These are phyloP conservation scores for Scheffersomyces segobiensis DNA, from an alignment of 1,139 yeast genomes.

Conservation along the genomic window DNA sequence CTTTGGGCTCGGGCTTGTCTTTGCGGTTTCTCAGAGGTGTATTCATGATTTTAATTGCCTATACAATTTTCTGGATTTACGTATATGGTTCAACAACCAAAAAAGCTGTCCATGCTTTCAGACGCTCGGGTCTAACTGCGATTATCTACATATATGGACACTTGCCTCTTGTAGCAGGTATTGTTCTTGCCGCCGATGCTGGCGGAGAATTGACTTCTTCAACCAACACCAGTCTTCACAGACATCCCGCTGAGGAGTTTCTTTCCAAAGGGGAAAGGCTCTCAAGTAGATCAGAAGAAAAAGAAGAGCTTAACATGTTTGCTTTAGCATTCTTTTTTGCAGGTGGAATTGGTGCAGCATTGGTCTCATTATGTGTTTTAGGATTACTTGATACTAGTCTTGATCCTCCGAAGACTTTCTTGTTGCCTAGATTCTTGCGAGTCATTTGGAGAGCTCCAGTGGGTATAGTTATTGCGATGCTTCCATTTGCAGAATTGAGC, in stretches of 20 bases:
- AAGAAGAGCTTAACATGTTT: conserved; percentile 23
- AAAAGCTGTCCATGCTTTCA: conserved; percentile 55
- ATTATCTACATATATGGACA: conserved; percentile 51
- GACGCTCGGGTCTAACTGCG: conserved; percentile 51
- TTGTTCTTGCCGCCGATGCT: conserved; percentile 62
- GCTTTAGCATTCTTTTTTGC: conserved; percentile 50
- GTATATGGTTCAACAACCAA: conserved; percentile 53
- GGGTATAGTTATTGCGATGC: conserved; percentile 39
- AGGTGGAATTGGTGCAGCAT: conserved; percentile 48
- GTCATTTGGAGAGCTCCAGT: conserved; percentile 40
- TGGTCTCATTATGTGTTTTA: conserved; percentile 33
- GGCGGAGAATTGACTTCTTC: conserved; percentile 51
- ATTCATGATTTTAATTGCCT: conserved; percentile 52
- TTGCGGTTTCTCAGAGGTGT: conserved; percentile 49
- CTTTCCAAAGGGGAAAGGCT: conserved; percentile 5
- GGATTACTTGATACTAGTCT: conserved; percentile 41
- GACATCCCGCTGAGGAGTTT: conserved; percentile 4
- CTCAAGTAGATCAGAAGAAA: conserved; percentile 22
- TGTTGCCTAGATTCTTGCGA: conserved; percentile 38
- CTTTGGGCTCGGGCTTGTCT: conserved; percentile 51
- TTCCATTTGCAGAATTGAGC: conserved; percentile 47
- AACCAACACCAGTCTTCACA: conserved; percentile 12
- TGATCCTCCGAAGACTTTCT: conserved; percentile 33
- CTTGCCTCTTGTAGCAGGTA: conserved; percentile 51
- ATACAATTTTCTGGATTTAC: conserved; percentile 54